Evolutionary conservation across 352 stramenopile species (phyloP), one percentile per base, ranked within the genome.

Genomic region (Phytophthora meadii): DNA sequence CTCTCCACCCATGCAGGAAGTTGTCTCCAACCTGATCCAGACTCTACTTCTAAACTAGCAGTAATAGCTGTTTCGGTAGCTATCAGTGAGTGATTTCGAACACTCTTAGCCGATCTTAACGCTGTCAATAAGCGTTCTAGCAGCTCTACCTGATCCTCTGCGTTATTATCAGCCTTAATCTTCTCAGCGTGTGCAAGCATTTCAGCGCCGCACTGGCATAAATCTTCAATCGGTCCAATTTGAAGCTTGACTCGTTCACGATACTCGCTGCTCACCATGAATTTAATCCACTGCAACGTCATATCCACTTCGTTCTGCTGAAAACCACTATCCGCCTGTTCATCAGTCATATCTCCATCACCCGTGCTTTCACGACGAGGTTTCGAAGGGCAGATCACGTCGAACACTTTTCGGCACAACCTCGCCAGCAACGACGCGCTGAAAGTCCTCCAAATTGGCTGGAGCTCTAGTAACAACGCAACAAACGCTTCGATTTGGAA

Each of bases 241-340:
- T 77, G 77, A 48, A 89, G 86, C 76, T 84, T 86, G 39, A 90
- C 55, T 39, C 68, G 72, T 41, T 89, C 81, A 12, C 84, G 81
- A 74, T 84, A 92, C 28, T 88, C 79, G 55, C 88, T 89, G 45
- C 77, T 80, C 19, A 83, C 60, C 57, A 92, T 65, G 17, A 86
- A 77, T 41, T 89, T 82, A 60, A 90, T 82, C 82, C 81, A 92
- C 15, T 74, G 61, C 10, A 92, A 39, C 14, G 61, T 54, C 27
- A 82, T 52, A 24, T 83, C 77, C 6, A 81, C 45, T 37, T 86
- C 77, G 15, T 41, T 58, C 39, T 45, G 22, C 39, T 65, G 17
- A 15, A 59, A 47, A 12, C 0, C 4, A 15, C 42, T 40, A n/a
- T 48, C 28, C 40, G 30, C 11, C 7, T 63, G 42, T 36, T 46